Base-by-base conservation (phyloP, 495 filamentous ascomycete species). In the Daldinia vernicosa region DNA sequence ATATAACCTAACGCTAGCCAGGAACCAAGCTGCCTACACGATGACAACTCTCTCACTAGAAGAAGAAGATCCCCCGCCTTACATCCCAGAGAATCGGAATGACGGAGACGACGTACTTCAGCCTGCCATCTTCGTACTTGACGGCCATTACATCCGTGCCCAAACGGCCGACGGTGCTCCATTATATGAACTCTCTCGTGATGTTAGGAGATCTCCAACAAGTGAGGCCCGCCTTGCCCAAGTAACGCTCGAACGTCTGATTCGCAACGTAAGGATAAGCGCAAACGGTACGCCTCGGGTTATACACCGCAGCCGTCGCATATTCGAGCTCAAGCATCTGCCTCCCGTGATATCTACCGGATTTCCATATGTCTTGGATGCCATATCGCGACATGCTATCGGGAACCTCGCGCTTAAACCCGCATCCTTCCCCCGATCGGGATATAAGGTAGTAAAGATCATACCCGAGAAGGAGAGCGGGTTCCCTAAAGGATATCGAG, bases 201-300 rank as follows among this genome's bases (percentile, higher is more conserved):
- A 73, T 50, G 33, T 73, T 11, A 37, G 40, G 17, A 26, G 30
- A 7, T 35, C 70, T 27, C 57, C 60, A 4, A 62, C 50, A 19
- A 52, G 50, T 11, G 57, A 58, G 40, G 62, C 58, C 3, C 76
- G 73, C 27, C 75, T 78, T 53, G 60, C 67, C 9, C 75, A 70
- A 50, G 75, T 81, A 17, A 68, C 73, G 6, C 72, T 81, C 35
- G 24, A 75, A 26, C 79, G 79, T 1, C 59, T 81, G 4, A 69
- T 78, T 14, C 67, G 71, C 59, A 69, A 72, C 43, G 67, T 77
- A 12, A 69, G 73, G 45, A 67, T 64, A 12, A 52, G 22, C 43
- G 12, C 63, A 60, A 66, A 70, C 50, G 77, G 74, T 15, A 63
- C 58, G n/a, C 74, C 75, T 15, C 50, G 57, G 14, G 43, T 72